These are phyloP conservation scores for Lodderomyces parapsilosis DNA, from an alignment of 1,139 yeast species.

Conservation along the genomic window DNA sequence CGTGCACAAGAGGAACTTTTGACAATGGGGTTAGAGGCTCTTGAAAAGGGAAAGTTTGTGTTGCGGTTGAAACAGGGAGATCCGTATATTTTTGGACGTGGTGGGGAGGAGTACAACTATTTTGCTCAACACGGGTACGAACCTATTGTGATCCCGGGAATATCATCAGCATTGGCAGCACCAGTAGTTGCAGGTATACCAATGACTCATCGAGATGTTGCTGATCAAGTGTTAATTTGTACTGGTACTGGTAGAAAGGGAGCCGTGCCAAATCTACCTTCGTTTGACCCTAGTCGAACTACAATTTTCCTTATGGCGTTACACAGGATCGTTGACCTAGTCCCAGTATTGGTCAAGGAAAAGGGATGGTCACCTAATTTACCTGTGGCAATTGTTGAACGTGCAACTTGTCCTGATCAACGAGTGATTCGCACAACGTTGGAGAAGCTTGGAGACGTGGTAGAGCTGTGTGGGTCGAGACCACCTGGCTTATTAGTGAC, in stretches of 20 bases:
- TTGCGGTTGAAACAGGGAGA: conserved; percentile 95
- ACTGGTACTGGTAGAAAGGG: conserved; percentile 96
- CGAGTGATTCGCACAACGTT: conserved; percentile 76
- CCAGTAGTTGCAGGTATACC: conserved; percentile 85
- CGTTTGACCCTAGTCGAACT: conserved; percentile 68
- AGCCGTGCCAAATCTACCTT: conserved; percentile 75
- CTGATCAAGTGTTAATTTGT: conserved; percentile 89
- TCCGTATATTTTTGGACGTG: conserved; percentile 95
- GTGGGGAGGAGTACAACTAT: conserved; percentile 84
- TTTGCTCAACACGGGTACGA: conserved; percentile 65
- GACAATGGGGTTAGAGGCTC: conserved; percentile 62
- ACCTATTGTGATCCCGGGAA: conserved; percentile 81
- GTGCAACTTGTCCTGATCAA: conserved; percentile 94
- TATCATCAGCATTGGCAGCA: conserved; percentile 88
- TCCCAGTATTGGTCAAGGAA: conserved; percentile 51
- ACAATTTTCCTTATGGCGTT: conserved; percentile 89
- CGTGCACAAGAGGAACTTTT: conserved; percentile 85
- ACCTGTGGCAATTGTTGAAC: conserved; percentile 84
- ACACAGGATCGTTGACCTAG: conserved; percentile 73
- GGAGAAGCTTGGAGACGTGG: conserved; percentile 64
- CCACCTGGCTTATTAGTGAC: conserved; percentile 92
- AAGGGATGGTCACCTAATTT: conserved; percentile 67
- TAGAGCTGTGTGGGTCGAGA: conserved; percentile 79
- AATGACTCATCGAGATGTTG: conserved; percentile 88
- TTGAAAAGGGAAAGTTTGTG: conserved; percentile 68